Conservation (phyloP, 2,329 filamentous ascomycete genomes). For the Teratosphaeria viscida region DNA sequence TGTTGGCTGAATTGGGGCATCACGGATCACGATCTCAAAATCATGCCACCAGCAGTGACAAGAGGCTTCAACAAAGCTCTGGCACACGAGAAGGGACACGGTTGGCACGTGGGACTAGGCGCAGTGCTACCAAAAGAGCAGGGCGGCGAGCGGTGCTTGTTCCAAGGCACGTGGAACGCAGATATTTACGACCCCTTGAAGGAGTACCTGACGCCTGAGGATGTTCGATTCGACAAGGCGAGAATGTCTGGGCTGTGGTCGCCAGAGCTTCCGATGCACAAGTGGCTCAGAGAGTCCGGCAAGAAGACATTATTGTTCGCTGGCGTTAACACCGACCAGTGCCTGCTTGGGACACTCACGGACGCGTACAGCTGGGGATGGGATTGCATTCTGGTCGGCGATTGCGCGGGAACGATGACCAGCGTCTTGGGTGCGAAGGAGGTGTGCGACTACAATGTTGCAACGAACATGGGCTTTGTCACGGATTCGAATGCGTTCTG, state of each 20-base stretch:
- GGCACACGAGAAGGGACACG: conserved; percentile 24
- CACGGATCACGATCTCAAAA: conserved; percentile 27
- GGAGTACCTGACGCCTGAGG: conserved; percentile 26
- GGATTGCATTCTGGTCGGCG: conserved; percentile 31
- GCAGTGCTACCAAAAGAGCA: conserved; percentile 27
- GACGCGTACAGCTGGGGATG: conserved; percentile 34
- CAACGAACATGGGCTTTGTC: conserved; percentile 35
- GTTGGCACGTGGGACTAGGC: conserved; percentile 33
- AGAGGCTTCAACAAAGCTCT: conserved; percentile 29
- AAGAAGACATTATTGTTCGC: conserved; percentile 34
- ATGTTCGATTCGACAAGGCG: conserved; percentile 35
- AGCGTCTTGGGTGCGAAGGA: conserved; percentile 28
- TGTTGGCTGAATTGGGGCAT: conserved; percentile 35
- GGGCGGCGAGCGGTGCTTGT: conserved; percentile 30
- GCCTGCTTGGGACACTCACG: conserved; percentile 31
- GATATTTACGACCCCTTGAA: conserved; percentile 33
- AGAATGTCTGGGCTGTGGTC: conserved; percentile 34
- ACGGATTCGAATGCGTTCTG: conserved; percentile 28
- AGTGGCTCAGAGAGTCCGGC: conserved; percentile 29
- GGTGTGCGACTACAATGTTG: conserved; percentile 31
- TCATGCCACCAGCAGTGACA: conserved; percentile 33
- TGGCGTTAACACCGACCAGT: conserved; percentile 35
- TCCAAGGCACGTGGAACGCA: conserved; percentile 34
- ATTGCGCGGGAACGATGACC: conserved; percentile 35
- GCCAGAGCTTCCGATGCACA: conserved; percentile 30